Conservation (phyloP, 2,329 filamentous ascomycete species). For the Setomelanomma holmii region DNA sequence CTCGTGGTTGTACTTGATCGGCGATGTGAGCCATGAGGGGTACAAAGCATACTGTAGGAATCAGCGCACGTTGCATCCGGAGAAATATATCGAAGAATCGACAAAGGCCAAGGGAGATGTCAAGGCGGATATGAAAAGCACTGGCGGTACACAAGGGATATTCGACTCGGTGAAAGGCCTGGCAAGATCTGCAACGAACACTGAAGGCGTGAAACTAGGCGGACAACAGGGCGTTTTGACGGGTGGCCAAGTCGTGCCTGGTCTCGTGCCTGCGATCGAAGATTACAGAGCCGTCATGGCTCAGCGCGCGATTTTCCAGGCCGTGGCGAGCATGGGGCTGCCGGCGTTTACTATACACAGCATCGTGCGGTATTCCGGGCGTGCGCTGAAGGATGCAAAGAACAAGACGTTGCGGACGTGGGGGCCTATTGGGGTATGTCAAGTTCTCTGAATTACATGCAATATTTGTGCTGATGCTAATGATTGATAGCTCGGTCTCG, state of each 20-base stretch:
- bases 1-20: conserved; percentile 90
- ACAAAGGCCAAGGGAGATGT: conserved; percentile 8
- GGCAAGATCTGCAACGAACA: conserved; percentile 28
- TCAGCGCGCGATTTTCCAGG: conserved; percentile 89
- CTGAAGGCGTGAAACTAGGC: conserved; percentile 30
- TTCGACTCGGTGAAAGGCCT: conserved; percentile 30
- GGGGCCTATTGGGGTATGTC: conserved; percentile 86
- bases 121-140: conserved; percentile 42
- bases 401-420: conserved; percentile 79
- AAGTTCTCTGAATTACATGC: neutral
- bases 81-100: conserved; percentile 52
- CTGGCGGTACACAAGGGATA: conserved; percentile 5
- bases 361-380: conserved; percentile 87
- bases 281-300: conserved; percentile 92
- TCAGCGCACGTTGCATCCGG: conserved; percentile 74
- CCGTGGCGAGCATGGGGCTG: conserved; percentile 88
- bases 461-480: too few species aligned
- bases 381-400: conserved; percentile 82
- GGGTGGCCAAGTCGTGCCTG: conserved; percentile 39
- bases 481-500: conserved; percentile 61
- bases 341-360: conserved; percentile 94
- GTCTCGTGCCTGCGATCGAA: conserved; percentile 74
- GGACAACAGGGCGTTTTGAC: conserved; percentile 25
- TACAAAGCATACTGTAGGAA: conserved; percentile 95
- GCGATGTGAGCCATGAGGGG: conserved; percentile 90